Evolutionary conservation across 805 yeast genomes (phyloP).

Genomic region (Candida insectalens): DNA sequence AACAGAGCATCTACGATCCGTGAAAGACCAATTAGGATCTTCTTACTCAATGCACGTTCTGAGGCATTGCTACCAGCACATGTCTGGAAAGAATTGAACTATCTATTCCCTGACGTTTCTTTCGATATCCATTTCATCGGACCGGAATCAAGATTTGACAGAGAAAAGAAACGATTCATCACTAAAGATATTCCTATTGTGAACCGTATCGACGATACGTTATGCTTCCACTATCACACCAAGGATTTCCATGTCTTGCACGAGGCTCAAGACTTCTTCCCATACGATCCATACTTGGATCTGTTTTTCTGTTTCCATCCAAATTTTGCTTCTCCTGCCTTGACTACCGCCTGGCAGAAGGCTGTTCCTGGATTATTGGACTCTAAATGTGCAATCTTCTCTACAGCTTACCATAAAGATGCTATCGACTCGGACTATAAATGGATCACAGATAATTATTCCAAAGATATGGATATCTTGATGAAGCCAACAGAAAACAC

Average conservation of each 20-base stretch:
- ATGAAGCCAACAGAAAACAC: constrained; percentile 64
- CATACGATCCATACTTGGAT: constrained; percentile 95
- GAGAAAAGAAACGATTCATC: constrained; percentile 52
- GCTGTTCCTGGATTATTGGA: constrained; percentile 81
- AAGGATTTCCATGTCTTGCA: constrained; percentile 86
- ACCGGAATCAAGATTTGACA: constrained; percentile 80
- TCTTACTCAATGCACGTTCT: constrained; percentile 84
- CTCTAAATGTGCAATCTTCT: constrained; percentile 85
- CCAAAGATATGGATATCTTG: constrained; percentile 71
- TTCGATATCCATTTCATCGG: constrained; percentile 91
- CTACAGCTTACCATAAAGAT: constrained; percentile 78
- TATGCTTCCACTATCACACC: constrained; percentile 76
- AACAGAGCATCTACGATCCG: constrained; percentile 51
- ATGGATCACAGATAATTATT: constrained; percentile 58
- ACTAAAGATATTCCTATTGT: constrained; percentile 56
- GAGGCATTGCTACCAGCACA: constrained; percentile 91
- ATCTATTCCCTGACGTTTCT: constrained; percentile 70
- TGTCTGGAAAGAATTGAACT: constrained; percentile 90
- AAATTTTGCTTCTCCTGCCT: constrained; percentile 77
- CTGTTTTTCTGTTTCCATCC: constrained; percentile 93
- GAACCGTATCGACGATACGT: constrained; percentile 61
- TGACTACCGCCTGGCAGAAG: constrained; percentile 72
- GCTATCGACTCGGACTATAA: constrained; percentile 64
- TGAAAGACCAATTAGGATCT: constrained; percentile 84
- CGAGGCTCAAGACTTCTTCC: constrained; percentile 90